Percentiles rank a stretch among this genome's conserved stretches.
Evolutionary conservation across 106 monocot species (phyloP).

Genomic region (Dendrobium catenatum): DNA sequence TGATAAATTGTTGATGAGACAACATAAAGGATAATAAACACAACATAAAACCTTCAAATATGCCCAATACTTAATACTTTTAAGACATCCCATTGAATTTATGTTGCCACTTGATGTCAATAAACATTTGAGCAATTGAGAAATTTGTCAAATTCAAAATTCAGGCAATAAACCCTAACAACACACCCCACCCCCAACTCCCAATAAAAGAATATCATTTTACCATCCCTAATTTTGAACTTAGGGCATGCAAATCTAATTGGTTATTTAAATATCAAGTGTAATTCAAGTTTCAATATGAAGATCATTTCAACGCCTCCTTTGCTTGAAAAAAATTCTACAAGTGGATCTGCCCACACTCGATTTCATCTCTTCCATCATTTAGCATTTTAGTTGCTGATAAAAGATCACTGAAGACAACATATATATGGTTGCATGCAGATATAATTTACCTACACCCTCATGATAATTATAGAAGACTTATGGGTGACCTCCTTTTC

Average conservation of each 20-base stretch:
- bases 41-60: background rate
- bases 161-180: background rate
- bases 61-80: background rate
- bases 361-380: background rate
- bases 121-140: background rate
- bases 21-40: background rate
- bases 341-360: background rate
- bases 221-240: background rate
- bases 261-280: background rate
- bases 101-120: background rate
- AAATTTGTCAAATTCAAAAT: background rate
- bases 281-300: background rate
- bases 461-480: background rate
- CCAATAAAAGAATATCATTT: too few relatives aligned
- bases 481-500: background rate
- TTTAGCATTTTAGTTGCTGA: background rate
- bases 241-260: background rate
- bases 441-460: background rate
- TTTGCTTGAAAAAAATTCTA: background rate
- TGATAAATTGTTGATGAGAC: background rate
- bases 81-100: background rate
- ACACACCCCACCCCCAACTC: background rate
- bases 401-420: background rate
- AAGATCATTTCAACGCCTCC: background rate
- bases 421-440: background rate